Percentiles rank a stretch among this genome's conserved stretches.
These are phyloP conservation scores for Pulveroboletus sp. DNA, from an alignment of 768 basidiomycete species.

Conservation along the genomic window DNA sequence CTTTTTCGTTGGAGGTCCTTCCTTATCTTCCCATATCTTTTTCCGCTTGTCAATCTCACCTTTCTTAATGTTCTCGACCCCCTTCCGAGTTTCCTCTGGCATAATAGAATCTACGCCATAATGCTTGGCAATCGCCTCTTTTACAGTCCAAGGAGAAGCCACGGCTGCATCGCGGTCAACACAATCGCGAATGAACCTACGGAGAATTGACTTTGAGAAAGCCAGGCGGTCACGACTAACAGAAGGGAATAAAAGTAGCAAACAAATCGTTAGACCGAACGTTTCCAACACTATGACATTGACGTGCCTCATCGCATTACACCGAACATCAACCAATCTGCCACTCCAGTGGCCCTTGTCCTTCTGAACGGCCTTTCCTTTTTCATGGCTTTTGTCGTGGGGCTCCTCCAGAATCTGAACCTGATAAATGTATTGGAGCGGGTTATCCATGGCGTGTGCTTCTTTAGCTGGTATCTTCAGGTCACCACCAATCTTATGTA, in stretches of 20 bases:
- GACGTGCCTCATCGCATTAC: conserved; percentile 71
- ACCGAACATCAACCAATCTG: conserved; percentile 79
- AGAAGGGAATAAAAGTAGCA: background rate
- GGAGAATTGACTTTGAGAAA: conserved; percentile 95
- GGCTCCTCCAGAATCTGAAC: conserved; percentile 80
- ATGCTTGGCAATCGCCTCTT: conserved; percentile 72
- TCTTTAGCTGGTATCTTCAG: conserved; percentile 72
- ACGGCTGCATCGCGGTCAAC: conserved; percentile 89
- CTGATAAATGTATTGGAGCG: conserved; percentile 80
- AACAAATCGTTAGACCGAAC: background rate
- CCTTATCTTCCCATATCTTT: conserved; percentile 86
- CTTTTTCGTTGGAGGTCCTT: conserved; percentile 75
- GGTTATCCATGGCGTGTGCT: conserved; percentile 67
- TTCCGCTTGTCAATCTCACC: conserved; percentile 91
- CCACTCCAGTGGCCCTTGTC: conserved; percentile 65
- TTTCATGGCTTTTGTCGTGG: conserved; percentile 62
- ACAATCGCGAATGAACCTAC: conserved; percentile 93
- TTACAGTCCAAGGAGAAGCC: conserved; percentile 95
- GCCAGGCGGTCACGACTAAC: conserved; percentile 87
- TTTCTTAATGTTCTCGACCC: conserved; percentile 76
- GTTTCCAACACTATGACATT: conserved; percentile 1
- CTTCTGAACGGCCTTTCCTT: conserved; percentile 50
- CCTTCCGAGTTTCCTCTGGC: conserved; percentile 77
- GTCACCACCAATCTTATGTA: conserved; percentile 74
- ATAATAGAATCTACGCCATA: conserved; percentile 84